A percentile compares a stretch with the other conserved stretches of the same genome.
phyloP scores from a whole-genome alignment of 352 stramenopile species.

The Phytophthora macrochlamydospora region DNA sequence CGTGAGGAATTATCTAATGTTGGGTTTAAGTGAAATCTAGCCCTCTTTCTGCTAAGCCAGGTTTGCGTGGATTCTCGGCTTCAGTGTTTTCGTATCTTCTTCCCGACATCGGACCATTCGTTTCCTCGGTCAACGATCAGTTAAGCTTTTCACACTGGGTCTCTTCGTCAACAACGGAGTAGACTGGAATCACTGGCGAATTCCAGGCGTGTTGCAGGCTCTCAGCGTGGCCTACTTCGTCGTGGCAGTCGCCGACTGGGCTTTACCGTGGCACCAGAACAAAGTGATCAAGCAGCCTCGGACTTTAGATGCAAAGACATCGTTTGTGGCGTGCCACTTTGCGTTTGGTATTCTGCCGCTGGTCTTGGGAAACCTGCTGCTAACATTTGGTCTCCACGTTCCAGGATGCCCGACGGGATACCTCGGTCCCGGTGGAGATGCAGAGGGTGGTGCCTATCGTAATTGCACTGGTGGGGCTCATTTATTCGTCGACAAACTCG shows the following conservation, averaged over 20 bases:
- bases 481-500: conserved; percentile 60
- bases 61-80: conserved; percentile 89
- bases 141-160: conserved; percentile 67
- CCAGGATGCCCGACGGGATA: conserved; percentile 79
- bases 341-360: conserved; percentile 40
- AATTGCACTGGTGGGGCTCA: conserved; percentile 86
- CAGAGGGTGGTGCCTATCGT: conserved; percentile 40
- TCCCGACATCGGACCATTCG: conserved; percentile 1
- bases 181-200: conserved; percentile 61
- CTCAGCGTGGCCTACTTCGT: conserved; percentile 57
- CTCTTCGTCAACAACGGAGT: conserved; percentile 75
- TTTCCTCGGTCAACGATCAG: conserved; percentile 22
- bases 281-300: background rate
- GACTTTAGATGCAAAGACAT: background rate
- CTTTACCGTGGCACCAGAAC: conserved; percentile 3
- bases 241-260: conserved; percentile 23
- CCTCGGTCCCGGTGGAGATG: conserved; percentile 64
- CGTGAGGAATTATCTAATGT: too few species aligned
- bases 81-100: conserved; percentile 48
- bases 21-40: too few species aligned
- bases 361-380: conserved; percentile 50
- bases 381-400: conserved; percentile 59
- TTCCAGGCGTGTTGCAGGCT: conserved; percentile 80
- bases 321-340: conserved; percentile 26
- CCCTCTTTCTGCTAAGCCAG: conserved; percentile 22